Percentiles rank a stretch among this genome's conserved stretches.
Conservation (phyloP, 2,329 filamentous ascomycete species). For the Cadophora sp. region DNA sequence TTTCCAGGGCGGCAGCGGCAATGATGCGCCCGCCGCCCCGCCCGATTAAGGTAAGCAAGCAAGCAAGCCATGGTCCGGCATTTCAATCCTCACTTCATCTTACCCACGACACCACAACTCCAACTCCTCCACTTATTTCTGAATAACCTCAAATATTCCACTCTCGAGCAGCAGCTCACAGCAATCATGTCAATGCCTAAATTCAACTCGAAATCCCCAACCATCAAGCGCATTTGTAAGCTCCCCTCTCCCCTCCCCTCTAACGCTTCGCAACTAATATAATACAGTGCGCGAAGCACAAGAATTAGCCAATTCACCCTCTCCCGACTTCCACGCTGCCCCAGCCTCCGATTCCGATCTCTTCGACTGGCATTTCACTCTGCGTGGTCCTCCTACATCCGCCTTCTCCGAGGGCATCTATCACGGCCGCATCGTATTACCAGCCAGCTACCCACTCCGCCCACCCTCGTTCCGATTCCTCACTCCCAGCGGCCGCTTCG, state of each 20-base stretch:
- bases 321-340: slow-evolving; percentile 82
- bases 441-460: slow-evolving; percentile 86
- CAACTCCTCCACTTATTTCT: not conserved
- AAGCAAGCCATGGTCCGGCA: too few relatives aligned
- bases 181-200: slow-evolving; percentile 37
- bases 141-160: not conserved
- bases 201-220: slow-evolving; percentile 79
- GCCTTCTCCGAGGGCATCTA: slow-evolving; percentile 72
- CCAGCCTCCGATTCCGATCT: slow-evolving; percentile 85
- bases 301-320: slow-evolving; percentile 81
- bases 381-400: slow-evolving; percentile 87
- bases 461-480: slow-evolving; percentile 96
- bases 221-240: slow-evolving; percentile 83
- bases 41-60: too few relatives aligned
- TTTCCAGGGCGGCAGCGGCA: too few relatives aligned
- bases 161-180: not conserved
- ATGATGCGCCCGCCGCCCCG: too few relatives aligned
- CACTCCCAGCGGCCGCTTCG: slow-evolving; percentile 90
- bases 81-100: not conserved
- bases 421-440: slow-evolving; percentile 93
- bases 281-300: slow-evolving; percentile 82
- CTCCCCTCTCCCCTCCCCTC: slow-evolving; percentile 23
- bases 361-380: slow-evolving; percentile 98
- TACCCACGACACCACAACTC: not conserved
- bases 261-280: slow-evolving; percentile 19